Conservation (phyloP, 148 eudicot species). For the Simmondsia chinensis region DNA sequence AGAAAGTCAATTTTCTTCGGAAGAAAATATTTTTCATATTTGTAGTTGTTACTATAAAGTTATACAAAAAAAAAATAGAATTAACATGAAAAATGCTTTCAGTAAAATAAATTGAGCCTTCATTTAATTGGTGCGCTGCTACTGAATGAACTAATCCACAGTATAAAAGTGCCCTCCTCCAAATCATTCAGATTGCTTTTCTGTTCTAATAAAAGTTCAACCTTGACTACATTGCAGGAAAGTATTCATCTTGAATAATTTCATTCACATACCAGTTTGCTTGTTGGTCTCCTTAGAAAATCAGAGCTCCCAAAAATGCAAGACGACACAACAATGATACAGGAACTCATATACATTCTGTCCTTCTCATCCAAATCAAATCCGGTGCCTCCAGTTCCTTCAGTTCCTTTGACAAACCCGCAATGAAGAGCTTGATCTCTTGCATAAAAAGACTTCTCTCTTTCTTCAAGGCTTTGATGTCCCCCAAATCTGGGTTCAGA, state of each 20-base stretch:
- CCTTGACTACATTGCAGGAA: too few species aligned
- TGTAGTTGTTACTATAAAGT: too few species aligned
- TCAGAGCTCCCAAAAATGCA: conserved; percentile 98
- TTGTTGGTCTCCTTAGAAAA: conserved; percentile 83
- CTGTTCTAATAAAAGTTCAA: too few species aligned
- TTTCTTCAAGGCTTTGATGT: conserved; percentile 75
- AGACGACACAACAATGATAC: conserved; percentile 74
- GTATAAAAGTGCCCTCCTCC: too few species aligned
- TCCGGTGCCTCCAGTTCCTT: conserved; percentile 60
- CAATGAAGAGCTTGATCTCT: conserved; percentile 76
- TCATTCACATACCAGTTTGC: conserved; percentile 52
- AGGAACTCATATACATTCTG: conserved; percentile 52
- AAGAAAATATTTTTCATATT: too few species aligned
- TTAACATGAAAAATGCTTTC: too few species aligned
- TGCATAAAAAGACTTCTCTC: conserved; percentile 65
- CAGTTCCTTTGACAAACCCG: conserved; percentile 75
- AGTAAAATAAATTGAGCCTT: too few species aligned
- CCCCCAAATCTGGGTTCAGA: conserved; percentile 72
- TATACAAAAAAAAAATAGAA: too few species aligned
- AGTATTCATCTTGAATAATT: conserved; percentile 7
- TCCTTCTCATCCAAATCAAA: conserved; percentile 75
- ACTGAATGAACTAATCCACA: too few species aligned
- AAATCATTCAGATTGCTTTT: too few species aligned
- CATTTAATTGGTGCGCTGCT: too few species aligned
- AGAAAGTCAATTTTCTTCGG: too few species aligned